A percentile compares a stretch with the other conserved stretches of the same genome.
Evolutionary conservation across 768 basidiomycete genomes (phyloP).

Genomic region (Chlorophyllum brunneum): DNA sequence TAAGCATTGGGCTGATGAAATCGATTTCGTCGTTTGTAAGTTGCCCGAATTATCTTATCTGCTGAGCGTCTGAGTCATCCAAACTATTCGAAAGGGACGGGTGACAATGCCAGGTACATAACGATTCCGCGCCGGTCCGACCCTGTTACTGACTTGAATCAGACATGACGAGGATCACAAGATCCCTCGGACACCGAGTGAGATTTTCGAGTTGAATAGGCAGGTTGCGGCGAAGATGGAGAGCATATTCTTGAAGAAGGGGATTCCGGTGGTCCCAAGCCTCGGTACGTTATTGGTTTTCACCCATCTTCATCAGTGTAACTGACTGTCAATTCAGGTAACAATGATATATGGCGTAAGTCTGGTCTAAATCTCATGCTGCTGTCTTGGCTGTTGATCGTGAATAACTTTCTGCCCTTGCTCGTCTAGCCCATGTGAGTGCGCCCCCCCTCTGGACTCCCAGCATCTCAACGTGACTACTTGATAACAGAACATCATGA

Average conservation of each 20-base stretch:
- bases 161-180: conserved; percentile 85
- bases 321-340: conserved; percentile 44
- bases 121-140: not conserved
- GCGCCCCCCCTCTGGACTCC: not conserved
- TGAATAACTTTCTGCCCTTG: not conserved
- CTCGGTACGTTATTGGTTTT: conserved; percentile 42
- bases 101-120: conserved; percentile 66
- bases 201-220: conserved; percentile 77
- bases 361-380: conserved; percentile 30
- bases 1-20: conserved; percentile 73
- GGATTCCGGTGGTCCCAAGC: conserved; percentile 78
- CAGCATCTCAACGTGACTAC: conserved; percentile 14
- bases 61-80: not conserved
- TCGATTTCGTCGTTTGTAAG: conserved; percentile 89
- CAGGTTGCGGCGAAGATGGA: conserved; percentile 66
- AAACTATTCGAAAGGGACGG: conserved; percentile 51
- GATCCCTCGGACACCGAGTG: conserved; percentile 73
- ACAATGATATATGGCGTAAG: conserved; percentile 91
- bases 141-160: not conserved
- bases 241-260: conserved; percentile 61
- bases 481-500: conserved; percentile 56
- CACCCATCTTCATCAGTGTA: not conserved
- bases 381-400: conserved; percentile 5
- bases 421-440: conserved; percentile 15
- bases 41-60: conserved; percentile 14